These are phyloP conservation scores for Candida krabiensis DNA, from an alignment of 805 yeast species.

Conservation along the genomic window DNA sequence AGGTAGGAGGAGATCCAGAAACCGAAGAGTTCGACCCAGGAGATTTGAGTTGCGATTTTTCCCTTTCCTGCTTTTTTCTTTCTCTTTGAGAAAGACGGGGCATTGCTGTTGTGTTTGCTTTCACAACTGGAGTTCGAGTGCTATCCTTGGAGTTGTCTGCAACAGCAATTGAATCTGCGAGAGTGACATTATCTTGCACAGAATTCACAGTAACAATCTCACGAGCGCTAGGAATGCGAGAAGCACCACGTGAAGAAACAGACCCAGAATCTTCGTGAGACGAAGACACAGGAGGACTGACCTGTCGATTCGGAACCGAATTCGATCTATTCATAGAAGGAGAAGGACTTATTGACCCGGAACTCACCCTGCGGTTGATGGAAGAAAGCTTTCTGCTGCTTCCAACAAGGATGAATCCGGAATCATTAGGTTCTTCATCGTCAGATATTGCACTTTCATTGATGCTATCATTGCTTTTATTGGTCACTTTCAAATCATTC, in stretches of 20 bases:
- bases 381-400: conserved; percentile 33
- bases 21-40: conserved; percentile 1
- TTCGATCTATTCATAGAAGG: conserved; percentile 1
- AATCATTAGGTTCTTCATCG: conserved; percentile 27
- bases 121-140: conserved; percentile 17
- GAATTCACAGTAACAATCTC: conserved; percentile 8
- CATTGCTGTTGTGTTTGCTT: conserved; percentile 36
- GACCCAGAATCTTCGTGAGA: conserved; percentile 4
- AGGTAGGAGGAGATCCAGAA: conserved; percentile 5
- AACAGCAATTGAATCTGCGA: conserved; percentile 9
- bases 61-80: conserved; percentile 44
- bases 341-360: conserved; percentile 2
- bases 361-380: conserved; percentile 4
- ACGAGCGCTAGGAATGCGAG: conserved; percentile 1
- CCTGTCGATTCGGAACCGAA: conserved; percentile 6
- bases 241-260: background rate
- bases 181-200: conserved; percentile 7
- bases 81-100: conserved; percentile 60
- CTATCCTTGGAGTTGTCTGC: conserved; percentile 7
- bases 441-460: conserved; percentile 26
- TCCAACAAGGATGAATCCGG: conserved; percentile 35
- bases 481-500: background rate
- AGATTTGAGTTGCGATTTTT: conserved; percentile 6
- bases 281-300: conserved; percentile 4
- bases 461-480: conserved; percentile 3